A percentile compares a stretch with the other conserved stretches of the same genome.
Conservation (phyloP, 2,329 filamentous ascomycete genomes). For the Verticillium tricorpus region DNA sequence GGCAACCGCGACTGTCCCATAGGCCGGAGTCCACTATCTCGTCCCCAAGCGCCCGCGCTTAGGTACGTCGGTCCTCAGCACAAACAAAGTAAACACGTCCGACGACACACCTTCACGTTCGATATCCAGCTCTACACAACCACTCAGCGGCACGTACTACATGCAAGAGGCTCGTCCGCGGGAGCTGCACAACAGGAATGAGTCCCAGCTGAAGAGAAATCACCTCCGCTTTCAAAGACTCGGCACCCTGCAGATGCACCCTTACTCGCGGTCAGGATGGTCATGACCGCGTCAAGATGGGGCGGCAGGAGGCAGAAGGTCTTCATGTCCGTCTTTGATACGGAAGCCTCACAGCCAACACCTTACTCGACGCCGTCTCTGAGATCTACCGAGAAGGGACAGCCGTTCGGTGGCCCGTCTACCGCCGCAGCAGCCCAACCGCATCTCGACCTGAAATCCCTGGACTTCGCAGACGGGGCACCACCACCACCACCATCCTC, state of each 20-base stretch:
- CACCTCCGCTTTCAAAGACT: background rate
- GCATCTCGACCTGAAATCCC: background rate
- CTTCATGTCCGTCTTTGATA: slow-evolving; percentile 53
- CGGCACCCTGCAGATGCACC: slow-evolving; percentile 4
- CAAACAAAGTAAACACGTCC: slow-evolving; percentile 12
- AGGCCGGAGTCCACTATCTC: slow-evolving; percentile 3
- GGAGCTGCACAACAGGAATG: background rate
- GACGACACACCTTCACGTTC: slow-evolving; percentile 3
- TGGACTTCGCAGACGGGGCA: slow-evolving; percentile 12
- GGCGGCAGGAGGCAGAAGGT: slow-evolving; percentile 35
- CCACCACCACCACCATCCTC: background rate
- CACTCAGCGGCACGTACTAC: background rate
- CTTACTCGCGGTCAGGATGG: background rate
- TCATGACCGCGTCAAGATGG: slow-evolving; percentile 9
- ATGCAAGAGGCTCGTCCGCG: background rate
- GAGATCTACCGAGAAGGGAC: slow-evolving; percentile 34
- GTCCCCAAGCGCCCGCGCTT: slow-evolving; percentile 10
- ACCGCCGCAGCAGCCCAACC: slow-evolving; percentile 8
- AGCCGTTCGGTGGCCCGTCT: slow-evolving; percentile 39
- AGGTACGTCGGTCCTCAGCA: slow-evolving; percentile 1
- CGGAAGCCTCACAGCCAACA: slow-evolving; percentile 44
- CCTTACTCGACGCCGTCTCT: slow-evolving; percentile 34
- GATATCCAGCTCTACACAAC: background rate
- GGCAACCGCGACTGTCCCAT: slow-evolving; percentile 11
- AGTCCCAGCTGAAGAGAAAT: background rate